Percentiles rank a stretch among this genome's conserved stretches.
Conservation (phyloP, 2,329 filamentous ascomycete species). For the Ophiostoma piceae region DNA sequence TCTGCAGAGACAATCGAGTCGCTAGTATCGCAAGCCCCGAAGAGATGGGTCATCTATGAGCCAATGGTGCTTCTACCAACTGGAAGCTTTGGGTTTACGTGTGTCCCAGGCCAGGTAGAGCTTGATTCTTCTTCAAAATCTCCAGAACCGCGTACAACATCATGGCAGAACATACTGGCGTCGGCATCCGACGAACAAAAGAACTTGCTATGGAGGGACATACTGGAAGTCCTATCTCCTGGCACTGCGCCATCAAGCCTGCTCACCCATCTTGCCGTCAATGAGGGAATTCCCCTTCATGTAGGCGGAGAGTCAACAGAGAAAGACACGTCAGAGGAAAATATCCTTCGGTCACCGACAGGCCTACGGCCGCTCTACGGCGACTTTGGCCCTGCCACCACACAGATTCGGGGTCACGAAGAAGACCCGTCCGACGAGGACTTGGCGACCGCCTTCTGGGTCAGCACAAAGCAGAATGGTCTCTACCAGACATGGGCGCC, state of each 20-base stretch:
- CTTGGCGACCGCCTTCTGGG: conserved; percentile 70
- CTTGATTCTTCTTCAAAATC: not conserved
- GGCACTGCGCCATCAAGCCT: conserved; percentile 29
- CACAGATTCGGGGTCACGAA: conserved; percentile 15
- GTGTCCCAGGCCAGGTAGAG: not conserved
- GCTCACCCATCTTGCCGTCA: conserved; percentile 55
- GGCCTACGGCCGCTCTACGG: conserved; percentile 67
- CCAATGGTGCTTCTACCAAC: conserved; percentile 57
- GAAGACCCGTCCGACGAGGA: conserved; percentile 41
- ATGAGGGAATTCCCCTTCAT: conserved; percentile 55
- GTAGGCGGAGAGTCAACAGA: conserved; percentile 35
- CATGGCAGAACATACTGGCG: conserved; percentile 40
- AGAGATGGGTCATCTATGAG: conserved; percentile 56
- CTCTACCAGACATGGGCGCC: conserved; percentile 85
- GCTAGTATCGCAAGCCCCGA: conserved; percentile 45
- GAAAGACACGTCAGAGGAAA: conserved; percentile 43
- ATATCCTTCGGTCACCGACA: conserved; percentile 62
- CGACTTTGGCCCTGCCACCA: conserved; percentile 59
- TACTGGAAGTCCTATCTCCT: conserved; percentile 44
- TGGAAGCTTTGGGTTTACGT: conserved; percentile 44
- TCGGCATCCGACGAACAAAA: conserved; percentile 29
- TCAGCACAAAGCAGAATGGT: conserved; percentile 68
- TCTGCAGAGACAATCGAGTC: not conserved
- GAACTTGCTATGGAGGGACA: conserved; percentile 43
- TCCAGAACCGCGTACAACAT: not conserved